Evolutionary conservation across 768 basidiomycete species (phyloP), one percentile per base, ranked within the genome.

Genomic region (Lentinula detonsa): DNA sequence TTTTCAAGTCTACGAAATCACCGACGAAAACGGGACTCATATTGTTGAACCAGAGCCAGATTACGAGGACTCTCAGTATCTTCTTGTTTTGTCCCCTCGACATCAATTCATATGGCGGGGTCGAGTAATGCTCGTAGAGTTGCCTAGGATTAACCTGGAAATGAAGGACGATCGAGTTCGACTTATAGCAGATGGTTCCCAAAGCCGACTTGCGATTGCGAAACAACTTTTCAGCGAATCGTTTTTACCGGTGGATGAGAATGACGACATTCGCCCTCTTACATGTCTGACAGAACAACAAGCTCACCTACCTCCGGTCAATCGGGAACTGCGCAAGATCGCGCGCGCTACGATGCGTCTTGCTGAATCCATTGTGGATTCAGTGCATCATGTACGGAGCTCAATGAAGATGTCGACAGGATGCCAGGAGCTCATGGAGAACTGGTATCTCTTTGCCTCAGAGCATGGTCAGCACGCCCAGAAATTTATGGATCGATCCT

Each of bases 391-490:
- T 62, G 93, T 98, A 18, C 87, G 88, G 35, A 81, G 76, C 40
- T 85, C 88, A 2, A 76, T 94, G 57, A 76, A 77, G 34, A 76
- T 81, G 46, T 78, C 84, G 0, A 74, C 76, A 37, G 87, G 83
- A 42, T 86, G 85, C 59, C 95, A 95, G 69, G 95, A 97, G 64
- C 76, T 95, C 42, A 78, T 94, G 60, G 92, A 91, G 65, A 95
- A 91, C 70, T 99, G 96, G 94, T 98, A 92, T 68, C 74, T 86
- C 31, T 98, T 97, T 69, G 94, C 95, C n/a, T 94, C 95, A 11
- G 94, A 98, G 65, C 93, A 97, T 70, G 95, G 94, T 1, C 87
- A 91, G 62, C 91, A 95, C 66, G 91, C 90, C 8, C 88, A 93
- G 67, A 86, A 88, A 65, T 86, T 91, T 70, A 91, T 97, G 87